Evolutionary conservation across 2,329 filamentous ascomycete species (phyloP), one percentile per base, ranked within the genome.

Genomic region (Microcera coccophila): DNA sequence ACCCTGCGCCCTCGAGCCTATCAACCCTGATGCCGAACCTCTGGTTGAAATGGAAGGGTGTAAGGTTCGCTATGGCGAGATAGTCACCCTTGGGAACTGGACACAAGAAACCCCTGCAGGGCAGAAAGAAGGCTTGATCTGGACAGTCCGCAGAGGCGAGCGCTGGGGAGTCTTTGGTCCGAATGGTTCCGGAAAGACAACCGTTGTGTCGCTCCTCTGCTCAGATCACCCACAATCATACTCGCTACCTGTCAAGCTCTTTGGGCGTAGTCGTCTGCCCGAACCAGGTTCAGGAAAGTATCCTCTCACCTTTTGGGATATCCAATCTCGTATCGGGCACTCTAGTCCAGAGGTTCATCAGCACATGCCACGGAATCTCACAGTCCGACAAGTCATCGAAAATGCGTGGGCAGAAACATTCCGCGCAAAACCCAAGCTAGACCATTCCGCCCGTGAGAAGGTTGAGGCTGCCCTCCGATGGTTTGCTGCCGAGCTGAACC

Each of bases 141-240:
- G 93, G 89, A 87, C 78, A 1, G 83, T 97, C 18, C 79, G 82
- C 29, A 79, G 85, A 39, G 90, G 91, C 18, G 82, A 96, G 62
- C 81, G 90, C 49, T 95, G 90, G 86, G 91, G 87, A 3, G 79
- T 97, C 15, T 93, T 98, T 59, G 93, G 93, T 0, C 85, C 90
- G 22, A 97, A 98, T 56, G 93, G 86, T 11, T 95, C 89, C 1
- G 93, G 93, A 15, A 98, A 98, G 71, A 98, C 93, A 0, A 98
- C 93, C 0, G 76, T 98, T 29, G 78, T 97, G 20, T 93, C 90
- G 4, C 75, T 98, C 5, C 86, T 98, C 45, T 94, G 88, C 46
- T 97, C 91, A 1, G 93, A 98, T 59, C 93, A 98, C 57, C 93
- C 93, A 0, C 91, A 97, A 64, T 83, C 90, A 0, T 98, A 97